Evolutionary conservation across 2,329 filamentous ascomycete species (phyloP).

Genomic region (Chrysoporthe puriensis): DNA sequence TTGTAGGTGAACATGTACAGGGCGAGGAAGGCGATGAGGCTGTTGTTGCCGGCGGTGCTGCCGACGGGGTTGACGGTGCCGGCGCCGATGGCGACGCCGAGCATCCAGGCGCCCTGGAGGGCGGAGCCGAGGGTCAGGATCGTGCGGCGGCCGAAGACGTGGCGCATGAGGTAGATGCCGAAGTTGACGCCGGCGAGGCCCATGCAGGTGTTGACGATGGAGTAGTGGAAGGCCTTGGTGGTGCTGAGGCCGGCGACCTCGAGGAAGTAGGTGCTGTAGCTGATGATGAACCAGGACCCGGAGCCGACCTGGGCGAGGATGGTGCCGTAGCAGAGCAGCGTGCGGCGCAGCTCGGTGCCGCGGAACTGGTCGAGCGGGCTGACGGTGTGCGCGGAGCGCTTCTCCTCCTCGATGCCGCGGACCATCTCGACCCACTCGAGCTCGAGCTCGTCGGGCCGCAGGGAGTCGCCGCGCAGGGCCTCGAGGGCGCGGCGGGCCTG

Average conservation of each 20-base stretch:
- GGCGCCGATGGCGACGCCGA: slow-evolving; percentile 47
- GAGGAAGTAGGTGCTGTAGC: slow-evolving; percentile 54
- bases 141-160: slow-evolving; percentile 49
- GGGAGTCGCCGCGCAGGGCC: slow-evolving; percentile 36
- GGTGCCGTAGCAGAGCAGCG: slow-evolving; percentile 52
- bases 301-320: slow-evolving; percentile 49
- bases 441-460: slow-evolving; percentile 40
- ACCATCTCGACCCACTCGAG: slow-evolving; percentile 46
- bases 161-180: slow-evolving; percentile 52
- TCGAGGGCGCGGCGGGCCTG: slow-evolving; percentile 38
- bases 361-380: slow-evolving; percentile 44
- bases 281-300: slow-evolving; percentile 55
- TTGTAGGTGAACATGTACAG: slow-evolving; percentile 44
- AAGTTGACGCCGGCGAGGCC: slow-evolving; percentile 53
- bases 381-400: slow-evolving; percentile 37
- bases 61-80: slow-evolving; percentile 29
- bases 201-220: slow-evolving; percentile 53
- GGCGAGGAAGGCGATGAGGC: slow-evolving; percentile 41
- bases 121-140: slow-evolving; percentile 52
- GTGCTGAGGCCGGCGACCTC: slow-evolving; percentile 45
- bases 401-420: slow-evolving; percentile 44
- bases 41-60: slow-evolving; percentile 36
- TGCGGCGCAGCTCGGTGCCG: slow-evolving; percentile 52
- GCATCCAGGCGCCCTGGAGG: slow-evolving; percentile 48
- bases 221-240: slow-evolving; percentile 51